These are phyloP conservation scores for Paralagenidium karlingii DNA, from an alignment of 352 stramenopile species.

Conservation along the genomic window DNA sequence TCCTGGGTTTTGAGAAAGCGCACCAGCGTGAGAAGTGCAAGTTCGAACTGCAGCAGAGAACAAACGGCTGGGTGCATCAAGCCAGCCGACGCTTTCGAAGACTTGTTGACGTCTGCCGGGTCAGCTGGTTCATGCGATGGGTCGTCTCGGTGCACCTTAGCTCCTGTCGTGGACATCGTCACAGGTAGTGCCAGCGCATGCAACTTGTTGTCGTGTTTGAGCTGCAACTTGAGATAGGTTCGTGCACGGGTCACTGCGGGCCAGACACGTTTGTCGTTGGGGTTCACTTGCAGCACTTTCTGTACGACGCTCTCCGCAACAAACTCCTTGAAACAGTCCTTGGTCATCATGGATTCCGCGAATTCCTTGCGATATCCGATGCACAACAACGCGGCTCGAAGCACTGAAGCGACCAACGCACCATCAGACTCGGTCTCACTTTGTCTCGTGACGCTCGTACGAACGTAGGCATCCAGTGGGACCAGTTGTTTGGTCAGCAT, in stretches of 20 bases:
- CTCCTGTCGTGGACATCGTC: too few species aligned
- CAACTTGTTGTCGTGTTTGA: too few species aligned
- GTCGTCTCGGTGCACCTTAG: too few species aligned
- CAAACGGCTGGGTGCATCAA: too few species aligned
- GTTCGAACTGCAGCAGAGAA: background rate
- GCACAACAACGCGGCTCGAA: slow-evolving; percentile 16
- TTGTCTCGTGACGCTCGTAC: too few species aligned
- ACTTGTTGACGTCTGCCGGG: too few species aligned
- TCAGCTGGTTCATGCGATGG: too few species aligned
- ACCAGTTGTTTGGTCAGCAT: too few species aligned
- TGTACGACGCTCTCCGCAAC: slow-evolving; percentile 12
- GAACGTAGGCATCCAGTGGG: too few species aligned
- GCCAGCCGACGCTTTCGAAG: too few species aligned
- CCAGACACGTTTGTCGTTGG: slow-evolving; percentile 14
- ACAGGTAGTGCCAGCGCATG: too few species aligned
- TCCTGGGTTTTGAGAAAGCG: slow-evolving; percentile 46
- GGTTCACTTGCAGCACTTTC: slow-evolving; percentile 20
- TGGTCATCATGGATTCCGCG: slow-evolving; percentile 8
- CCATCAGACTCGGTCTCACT: slow-evolving; percentile 1
- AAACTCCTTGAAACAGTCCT: slow-evolving; percentile 24
- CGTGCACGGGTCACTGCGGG: slow-evolving; percentile 2
- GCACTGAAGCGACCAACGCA: background rate
- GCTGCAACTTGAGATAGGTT: slow-evolving; percentile 6
- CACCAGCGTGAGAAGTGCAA: slow-evolving; percentile 18
- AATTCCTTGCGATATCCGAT: slow-evolving; percentile 24